phyloP scores from a whole-genome alignment of 1,284 basidiomycete genomes.

The Moesziomyces parantarcticus region DNA sequence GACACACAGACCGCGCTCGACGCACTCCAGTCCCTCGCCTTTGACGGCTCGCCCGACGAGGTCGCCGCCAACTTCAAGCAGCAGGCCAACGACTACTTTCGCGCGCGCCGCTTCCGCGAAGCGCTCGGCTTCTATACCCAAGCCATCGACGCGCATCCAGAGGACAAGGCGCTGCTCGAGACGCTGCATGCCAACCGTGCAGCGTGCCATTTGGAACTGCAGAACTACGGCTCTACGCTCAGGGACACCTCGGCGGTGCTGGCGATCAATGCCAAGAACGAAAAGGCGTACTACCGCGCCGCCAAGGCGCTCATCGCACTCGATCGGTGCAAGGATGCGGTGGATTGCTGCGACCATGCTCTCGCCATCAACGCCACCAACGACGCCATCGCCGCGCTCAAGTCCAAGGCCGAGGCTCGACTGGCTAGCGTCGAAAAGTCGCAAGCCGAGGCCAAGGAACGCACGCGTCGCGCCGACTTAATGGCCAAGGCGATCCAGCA shows the following conservation, averaged over 20 bases:
- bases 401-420: constrained; percentile 38
- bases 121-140: constrained; percentile 90
- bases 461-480: constrained; percentile 71
- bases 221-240: constrained; percentile 69
- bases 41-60: constrained; percentile 94
- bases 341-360: constrained; percentile 53
- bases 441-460: constrained; percentile 72
- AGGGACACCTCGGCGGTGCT: constrained; percentile 25
- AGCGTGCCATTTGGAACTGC: constrained; percentile 87
- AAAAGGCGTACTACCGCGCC: constrained; percentile 64
- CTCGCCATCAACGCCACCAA: constrained; percentile 31
- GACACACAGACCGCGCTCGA: constrained; percentile 72
- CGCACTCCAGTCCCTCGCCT: constrained; percentile 84
- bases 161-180: constrained; percentile 76
- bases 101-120: constrained; percentile 84
- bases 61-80: constrained; percentile 91
- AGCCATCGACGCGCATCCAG: constrained; percentile 84
- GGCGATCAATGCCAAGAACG: constrained; percentile 39
- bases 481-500: constrained; percentile 71
- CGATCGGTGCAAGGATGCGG: constrained; percentile 49
- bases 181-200: constrained; percentile 77
- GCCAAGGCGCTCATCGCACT: constrained; percentile 55
- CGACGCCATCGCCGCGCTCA: constrained; percentile 44
- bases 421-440: constrained; percentile 70
- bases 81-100: constrained; percentile 94